Evolutionary conservation across 345 rosid genomes (phyloP).

Genomic region (Eucalyptus marginata): DNA sequence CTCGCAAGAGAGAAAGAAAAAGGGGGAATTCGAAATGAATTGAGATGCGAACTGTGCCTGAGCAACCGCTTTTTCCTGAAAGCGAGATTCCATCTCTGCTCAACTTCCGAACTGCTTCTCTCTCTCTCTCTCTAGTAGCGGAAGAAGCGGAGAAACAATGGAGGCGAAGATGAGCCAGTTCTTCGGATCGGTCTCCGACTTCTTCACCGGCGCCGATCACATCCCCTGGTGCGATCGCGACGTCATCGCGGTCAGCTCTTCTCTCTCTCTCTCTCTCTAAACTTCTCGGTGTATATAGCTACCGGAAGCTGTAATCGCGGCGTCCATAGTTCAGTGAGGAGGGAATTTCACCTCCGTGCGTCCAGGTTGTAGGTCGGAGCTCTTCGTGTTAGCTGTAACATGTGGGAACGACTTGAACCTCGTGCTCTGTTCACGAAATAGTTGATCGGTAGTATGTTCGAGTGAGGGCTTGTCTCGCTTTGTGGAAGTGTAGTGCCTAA

Average conservation of each 20-base stretch:
- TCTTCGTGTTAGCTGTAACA: neutral
- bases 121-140: neutral
- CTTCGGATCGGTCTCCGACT: constrained; percentile 30
- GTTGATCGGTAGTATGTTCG: neutral
- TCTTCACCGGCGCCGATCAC: constrained; percentile 62
- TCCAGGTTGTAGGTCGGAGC: neutral
- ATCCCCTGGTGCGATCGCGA: constrained; percentile 72
- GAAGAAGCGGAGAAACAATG: constrained; percentile 3
- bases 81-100: neutral
- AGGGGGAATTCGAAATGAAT: neutral
- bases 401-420: neutral
- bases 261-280: neutral
- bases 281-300: neutral
- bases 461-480: neutral
- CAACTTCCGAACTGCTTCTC: neutral
- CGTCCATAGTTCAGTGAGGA: neutral
- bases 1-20: neutral
- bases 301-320: neutral
- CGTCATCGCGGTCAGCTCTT: constrained; percentile 37
- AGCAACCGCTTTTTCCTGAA: neutral
- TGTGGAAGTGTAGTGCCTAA: neutral
- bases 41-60: neutral
- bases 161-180: constrained; percentile 31
- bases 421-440: neutral
- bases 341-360: neutral